Percentiles rank a stretch among this genome's conserved stretches.
These are phyloP conservation scores for Suillus brevipes DNA, from an alignment of 768 basidiomycete species.

Conservation along the genomic window DNA sequence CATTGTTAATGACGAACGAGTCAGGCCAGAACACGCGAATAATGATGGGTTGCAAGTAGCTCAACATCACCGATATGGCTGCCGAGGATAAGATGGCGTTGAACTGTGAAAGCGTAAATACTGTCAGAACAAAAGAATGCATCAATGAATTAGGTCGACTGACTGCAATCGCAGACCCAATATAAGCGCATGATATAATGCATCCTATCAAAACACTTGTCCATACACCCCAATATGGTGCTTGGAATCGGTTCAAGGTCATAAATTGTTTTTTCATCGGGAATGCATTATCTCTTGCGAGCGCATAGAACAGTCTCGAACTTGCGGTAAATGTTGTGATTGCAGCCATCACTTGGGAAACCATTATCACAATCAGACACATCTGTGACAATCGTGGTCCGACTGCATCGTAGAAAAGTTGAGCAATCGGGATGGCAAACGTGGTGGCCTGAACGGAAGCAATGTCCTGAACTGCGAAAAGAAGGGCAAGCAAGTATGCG, in stretches of 20 bases:
- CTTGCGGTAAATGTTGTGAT: constrained; percentile 60
- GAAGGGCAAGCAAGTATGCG: constrained; percentile 56
- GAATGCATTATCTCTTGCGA: constrained; percentile 54
- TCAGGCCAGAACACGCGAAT: constrained; percentile 59
- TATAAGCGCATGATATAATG: constrained; percentile 57
- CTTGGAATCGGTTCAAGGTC: constrained; percentile 52
- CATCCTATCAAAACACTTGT: constrained; percentile 53
- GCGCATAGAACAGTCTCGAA: constrained; percentile 55
- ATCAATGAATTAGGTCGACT: constrained; percentile 18
- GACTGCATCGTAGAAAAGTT: constrained; percentile 56
- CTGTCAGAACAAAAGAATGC: background rate
- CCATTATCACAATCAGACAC: constrained; percentile 49
- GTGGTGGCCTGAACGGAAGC: constrained; percentile 47
- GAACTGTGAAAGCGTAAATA: constrained; percentile 34
- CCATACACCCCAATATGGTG: constrained; percentile 58
- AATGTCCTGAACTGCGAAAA: constrained; percentile 58
- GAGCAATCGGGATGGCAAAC: constrained; percentile 60
- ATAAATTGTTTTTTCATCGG: constrained; percentile 49
- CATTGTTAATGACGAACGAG: constrained; percentile 36
- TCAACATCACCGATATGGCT: constrained; percentile 57
- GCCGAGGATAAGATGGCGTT: constrained; percentile 58
- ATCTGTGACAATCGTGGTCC: constrained; percentile 47
- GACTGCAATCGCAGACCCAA: constrained; percentile 56
- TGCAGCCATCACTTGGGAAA: constrained; percentile 56
- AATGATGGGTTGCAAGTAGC: constrained; percentile 57